Evolutionary conservation across 163 green algal species (phyloP).

Genomic region (Coccomyxa subellipsoidea): DNA sequence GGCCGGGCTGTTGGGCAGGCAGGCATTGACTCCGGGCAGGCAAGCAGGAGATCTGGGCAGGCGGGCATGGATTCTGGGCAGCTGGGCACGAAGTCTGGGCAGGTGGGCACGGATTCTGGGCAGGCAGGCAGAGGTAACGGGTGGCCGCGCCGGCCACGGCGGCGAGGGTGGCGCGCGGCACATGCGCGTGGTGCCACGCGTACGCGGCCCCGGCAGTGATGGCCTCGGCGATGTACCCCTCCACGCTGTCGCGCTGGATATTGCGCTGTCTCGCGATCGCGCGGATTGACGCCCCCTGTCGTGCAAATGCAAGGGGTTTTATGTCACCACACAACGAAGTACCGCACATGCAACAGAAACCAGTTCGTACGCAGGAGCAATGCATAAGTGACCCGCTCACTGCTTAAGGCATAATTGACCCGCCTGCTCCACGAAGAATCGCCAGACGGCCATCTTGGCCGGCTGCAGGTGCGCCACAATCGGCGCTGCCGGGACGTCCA

Average conservation of each 20-base stretch:
- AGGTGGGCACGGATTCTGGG: neutral
- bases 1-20: too few relatives aligned
- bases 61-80: neutral
- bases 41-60: neutral
- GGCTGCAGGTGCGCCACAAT: conserved; percentile 34
- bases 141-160: neutral
- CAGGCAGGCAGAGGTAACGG: neutral
- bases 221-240: conserved; percentile 40
- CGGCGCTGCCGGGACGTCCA: conserved; percentile 17
- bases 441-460: conserved; percentile 36
- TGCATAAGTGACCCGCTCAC: neutral
- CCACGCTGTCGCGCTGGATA: conserved; percentile 28
- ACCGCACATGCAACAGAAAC: neutral
- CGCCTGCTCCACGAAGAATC: conserved; percentile 29
- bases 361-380: too few relatives aligned
- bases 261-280: conserved; percentile 24
- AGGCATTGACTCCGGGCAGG: neutral
- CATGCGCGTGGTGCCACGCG: conserved; percentile 18
- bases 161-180: neutral
- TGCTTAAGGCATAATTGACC: neutral
- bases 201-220: conserved; percentile 39
- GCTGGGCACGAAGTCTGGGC: neutral
- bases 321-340: too few relatives aligned
- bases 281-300: conserved; percentile 11
- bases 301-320: too few relatives aligned